Evolutionary conservation across 306 rosid genomes (phyloP).

Genomic region (Rosa rugosa): DNA sequence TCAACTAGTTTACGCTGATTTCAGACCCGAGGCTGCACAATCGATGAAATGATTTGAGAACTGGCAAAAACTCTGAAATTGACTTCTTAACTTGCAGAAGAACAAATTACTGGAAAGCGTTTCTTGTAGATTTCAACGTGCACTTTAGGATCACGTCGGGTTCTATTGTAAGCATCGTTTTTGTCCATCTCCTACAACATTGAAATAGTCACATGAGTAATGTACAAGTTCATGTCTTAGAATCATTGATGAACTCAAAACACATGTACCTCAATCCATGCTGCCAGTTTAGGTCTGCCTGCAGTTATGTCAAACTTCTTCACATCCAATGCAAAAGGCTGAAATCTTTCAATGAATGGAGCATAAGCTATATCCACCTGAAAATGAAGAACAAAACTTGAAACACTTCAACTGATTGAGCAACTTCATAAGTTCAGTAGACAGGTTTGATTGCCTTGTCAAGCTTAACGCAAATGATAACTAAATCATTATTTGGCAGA

Average conservation of each 20-base stretch:
- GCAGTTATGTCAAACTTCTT: constrained; percentile 56
- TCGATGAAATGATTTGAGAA: not conserved
- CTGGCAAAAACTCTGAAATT: not conserved
- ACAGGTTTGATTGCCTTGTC: not conserved
- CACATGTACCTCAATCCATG: constrained; percentile 63
- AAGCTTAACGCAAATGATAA: not conserved
- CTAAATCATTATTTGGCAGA: not conserved
- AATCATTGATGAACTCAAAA: not conserved
- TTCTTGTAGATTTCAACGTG: constrained; percentile 59
- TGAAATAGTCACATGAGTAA: not conserved
- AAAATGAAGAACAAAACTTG: constrained; percentile 22
- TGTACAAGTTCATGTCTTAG: not conserved
- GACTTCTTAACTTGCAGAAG: not conserved
- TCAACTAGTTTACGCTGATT: not conserved
- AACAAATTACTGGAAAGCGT: constrained; percentile 46
- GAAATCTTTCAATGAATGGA: constrained; percentile 78
- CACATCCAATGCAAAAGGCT: constrained; percentile 52
- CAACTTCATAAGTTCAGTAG: not conserved
- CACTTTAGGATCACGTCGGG: constrained; percentile 54
- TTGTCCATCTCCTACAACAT: constrained; percentile 9
- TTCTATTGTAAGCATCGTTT: constrained; percentile 53
- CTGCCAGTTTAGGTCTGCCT: constrained; percentile 66
- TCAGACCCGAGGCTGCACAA: not conserved
- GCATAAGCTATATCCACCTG: constrained; percentile 89
- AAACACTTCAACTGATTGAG: not conserved